Base-by-base conservation (phyloP, 1,284 basidiomycete species). In the Cutaneotrichosporon sp. region DNA sequence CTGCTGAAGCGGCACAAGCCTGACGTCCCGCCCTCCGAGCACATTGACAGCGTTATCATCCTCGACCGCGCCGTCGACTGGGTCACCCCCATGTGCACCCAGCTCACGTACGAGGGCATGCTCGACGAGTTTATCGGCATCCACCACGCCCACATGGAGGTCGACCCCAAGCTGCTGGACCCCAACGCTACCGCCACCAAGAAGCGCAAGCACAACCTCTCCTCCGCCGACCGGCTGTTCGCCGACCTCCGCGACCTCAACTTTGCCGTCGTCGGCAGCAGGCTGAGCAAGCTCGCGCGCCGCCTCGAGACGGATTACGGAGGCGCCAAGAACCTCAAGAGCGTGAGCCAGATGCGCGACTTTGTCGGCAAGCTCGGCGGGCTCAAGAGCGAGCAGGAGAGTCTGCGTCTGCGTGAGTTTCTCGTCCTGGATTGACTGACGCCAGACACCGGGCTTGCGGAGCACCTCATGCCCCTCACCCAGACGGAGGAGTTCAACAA, bases 31-130 rank as follows among this genome's bases (percentile, higher is more conserved):
- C 66, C 74, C 18, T 81, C 81, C 0, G 75, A 80, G n/a, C 66
- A 76, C 22, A 85, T 99, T 59, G 97, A 99, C 75, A 89, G 87
- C 22, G 81, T 99, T 60, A 87, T 99, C 67, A 85, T 99, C 46
- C 72, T 99, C 59, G 97, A 99, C 76, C 86, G 97, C 55, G 86
- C 88, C 47, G 87, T 91, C n/a, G 97, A 99, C 76, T 90, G 97
- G 87, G 88, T 97, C 57, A 97, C 95, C 0, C 94, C 95, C 1
- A 83, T 99, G 58, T 87, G 95, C 51, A 99, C 95, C 1, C 95
- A 99, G 73, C 82, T 99, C 58, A 99, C 97, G 0, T 99, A 98
- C 72, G 89, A 97, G 76, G 97, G 97, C 18, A 87, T 99, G 47
- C 84, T 98, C n/a, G 95, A 99, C 72, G 97, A 99, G 76, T 82